Evolutionary conservation across 805 yeast genomes (phyloP), one percentile per base, ranked within the genome.

Genomic region (Huiozyma naganishii): DNA sequence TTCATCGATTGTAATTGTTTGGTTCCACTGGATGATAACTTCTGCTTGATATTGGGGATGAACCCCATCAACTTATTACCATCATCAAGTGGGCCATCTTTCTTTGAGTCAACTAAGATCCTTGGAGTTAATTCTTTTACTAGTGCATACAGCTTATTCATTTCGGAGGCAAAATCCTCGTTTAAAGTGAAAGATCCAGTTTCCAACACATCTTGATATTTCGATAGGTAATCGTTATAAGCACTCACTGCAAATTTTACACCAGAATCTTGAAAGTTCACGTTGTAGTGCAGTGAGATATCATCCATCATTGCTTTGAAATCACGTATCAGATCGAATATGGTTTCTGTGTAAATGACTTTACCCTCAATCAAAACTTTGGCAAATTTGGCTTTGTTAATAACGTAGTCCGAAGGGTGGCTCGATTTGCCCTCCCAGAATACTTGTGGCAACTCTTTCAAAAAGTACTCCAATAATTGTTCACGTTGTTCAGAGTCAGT

Each of bases 181-280:
- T 62, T 44, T 38, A 55, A 13, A 17, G 37, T 13, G 32, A 46
- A 7, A 40, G 38, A 35, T 29, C 36, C 29, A 1, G 12, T 13
- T 4, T 44, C 41, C 6, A 47, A 39, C 2, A 45, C 7, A 4
- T 17, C 30, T 2, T 47, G 38, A 39, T 56, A 54, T 38, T 51
- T 49, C 9, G 47, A 40, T 27, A 57, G 38, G 41, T 53, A 52
- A 52, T 53, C 46, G 36, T 51, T 50, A 55, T 62, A 81, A 0
- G 67, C 54, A 27, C 67, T 64, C 5, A 80, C 80, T 0, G 84
- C 74, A 11, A 64, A 70, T 53, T 80, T 80, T 6, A 83, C 90
- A 0, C 81, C 83, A 7, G 73, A 69, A 60, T 83, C 89, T 55
- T 83, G 83, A 65, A 81, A 81, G 58, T 83, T 83, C 36, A 85